A percentile compares a stretch with the other conserved stretches of the same genome.
These are phyloP conservation scores for Sporothrix inflata DNA, from an alignment of 2,329 filamentous ascomycete genomes.

Conservation along the genomic window DNA sequence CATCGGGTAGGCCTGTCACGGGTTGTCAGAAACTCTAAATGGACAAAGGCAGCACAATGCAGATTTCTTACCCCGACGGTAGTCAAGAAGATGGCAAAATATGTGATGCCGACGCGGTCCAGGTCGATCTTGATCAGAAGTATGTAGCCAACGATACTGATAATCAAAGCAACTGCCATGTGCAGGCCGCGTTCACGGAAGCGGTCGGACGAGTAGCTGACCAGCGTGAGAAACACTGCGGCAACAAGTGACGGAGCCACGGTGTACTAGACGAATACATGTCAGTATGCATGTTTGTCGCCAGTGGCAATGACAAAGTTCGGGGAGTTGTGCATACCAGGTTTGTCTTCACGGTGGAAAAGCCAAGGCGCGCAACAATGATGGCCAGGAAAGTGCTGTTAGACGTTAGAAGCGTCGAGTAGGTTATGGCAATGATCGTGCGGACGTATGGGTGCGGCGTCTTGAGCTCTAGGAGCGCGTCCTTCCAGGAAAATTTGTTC, in stretches of 20 bases:
- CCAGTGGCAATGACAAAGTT: too few species aligned
- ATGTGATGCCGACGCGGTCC: not conserved
- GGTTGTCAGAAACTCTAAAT: too few species aligned
- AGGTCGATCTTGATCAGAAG: not conserved
- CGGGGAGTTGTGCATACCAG: not conserved
- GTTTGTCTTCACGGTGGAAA: not conserved
- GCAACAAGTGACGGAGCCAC: not conserved
- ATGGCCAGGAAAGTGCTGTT: not conserved
- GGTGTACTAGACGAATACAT: not conserved
- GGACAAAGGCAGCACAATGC: too few species aligned
- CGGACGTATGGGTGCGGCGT: not conserved
- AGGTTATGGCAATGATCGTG: not conserved
- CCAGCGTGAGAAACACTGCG: not conserved
- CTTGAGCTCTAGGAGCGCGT: not conserved
- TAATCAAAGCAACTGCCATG: not conserved
- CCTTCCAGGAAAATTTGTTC: not conserved
- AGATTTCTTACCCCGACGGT: not conserved
- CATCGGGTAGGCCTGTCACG: not conserved
- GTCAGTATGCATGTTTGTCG: not conserved
- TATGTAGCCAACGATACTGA: not conserved
- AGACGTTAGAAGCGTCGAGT: not conserved
- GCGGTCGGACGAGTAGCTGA: not conserved
- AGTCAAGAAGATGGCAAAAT: not conserved
- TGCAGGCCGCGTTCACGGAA: slow-evolving; percentile 3
- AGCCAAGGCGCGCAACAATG: not conserved